Conservation (phyloP, 176 grass and related monocot genomes). For the Secale cereale region DNA sequence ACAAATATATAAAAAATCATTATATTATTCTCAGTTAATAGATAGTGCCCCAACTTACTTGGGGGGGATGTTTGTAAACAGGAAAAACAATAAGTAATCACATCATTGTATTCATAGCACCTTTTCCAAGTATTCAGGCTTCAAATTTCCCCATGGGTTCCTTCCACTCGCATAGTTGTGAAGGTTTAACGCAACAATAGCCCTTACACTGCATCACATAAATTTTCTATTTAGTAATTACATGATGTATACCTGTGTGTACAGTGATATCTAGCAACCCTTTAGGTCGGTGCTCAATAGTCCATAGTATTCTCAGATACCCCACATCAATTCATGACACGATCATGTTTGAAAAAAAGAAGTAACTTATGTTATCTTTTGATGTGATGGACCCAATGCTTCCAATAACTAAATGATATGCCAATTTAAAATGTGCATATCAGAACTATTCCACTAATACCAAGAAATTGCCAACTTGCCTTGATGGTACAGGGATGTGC, state of each 20-base stretch:
- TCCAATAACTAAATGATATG: background rate
- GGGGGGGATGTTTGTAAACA: background rate
- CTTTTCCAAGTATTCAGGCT: slow-evolving; percentile 96
- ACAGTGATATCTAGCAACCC: slow-evolving; percentile 12
- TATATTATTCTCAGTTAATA: background rate
- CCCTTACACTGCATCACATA: slow-evolving; percentile 75
- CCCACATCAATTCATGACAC: slow-evolving; percentile 4
- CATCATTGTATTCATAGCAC: slow-evolving; percentile 35
- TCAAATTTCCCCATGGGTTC: slow-evolving; percentile 94
- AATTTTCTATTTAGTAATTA: slow-evolving; percentile 16
- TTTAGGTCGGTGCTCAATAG: too few relatives aligned
- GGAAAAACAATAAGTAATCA: slow-evolving; percentile 9
- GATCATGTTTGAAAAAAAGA: background rate
- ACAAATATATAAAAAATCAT: background rate
- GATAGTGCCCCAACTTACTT: background rate
- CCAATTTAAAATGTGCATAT: slow-evolving; percentile 5
- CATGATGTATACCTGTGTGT: background rate
- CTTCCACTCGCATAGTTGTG: slow-evolving; percentile 97
- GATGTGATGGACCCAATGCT: background rate
- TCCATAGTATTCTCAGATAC: background rate
- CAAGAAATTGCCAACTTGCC: slow-evolving; percentile 42
- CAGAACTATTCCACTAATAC: background rate
- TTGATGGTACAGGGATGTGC: slow-evolving; percentile 69
- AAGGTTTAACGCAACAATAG: slow-evolving; percentile 96
- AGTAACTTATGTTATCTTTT: background rate